A percentile compares a stretch with the other conserved stretches of the same genome.
Conservation (phyloP, 495 filamentous ascomycete species). For the Penicillium psychrofluorescens region DNA sequence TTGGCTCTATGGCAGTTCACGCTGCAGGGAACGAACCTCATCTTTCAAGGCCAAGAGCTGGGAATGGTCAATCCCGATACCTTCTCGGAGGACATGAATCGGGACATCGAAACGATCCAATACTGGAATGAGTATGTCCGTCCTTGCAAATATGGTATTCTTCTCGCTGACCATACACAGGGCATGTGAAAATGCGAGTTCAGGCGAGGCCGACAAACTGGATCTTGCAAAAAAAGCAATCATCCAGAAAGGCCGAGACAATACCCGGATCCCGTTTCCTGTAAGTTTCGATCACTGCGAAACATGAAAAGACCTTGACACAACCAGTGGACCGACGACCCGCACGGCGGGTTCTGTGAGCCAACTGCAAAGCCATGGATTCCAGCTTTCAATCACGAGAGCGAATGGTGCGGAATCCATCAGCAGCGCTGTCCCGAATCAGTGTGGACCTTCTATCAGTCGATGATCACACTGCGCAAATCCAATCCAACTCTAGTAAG, state of each 20-base stretch:
- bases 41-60: conserved; percentile 61
- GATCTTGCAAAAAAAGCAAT: conserved; percentile 16
- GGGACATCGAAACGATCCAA: conserved; percentile 52
- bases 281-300: neutral
- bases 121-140: conserved; percentile 35
- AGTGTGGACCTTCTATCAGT: conserved; percentile 31
- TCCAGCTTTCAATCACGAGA: conserved; percentile 31
- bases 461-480: conserved; percentile 29
- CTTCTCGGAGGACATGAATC: conserved; percentile 50
- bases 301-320: no score
- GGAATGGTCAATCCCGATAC: conserved; percentile 55
- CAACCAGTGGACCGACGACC: conserved; percentile 21
- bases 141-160: neutral
- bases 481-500: conserved; percentile 5
- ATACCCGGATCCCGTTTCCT: conserved; percentile 27
- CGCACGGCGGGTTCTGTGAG: conserved; percentile 28
- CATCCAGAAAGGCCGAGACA: conserved; percentile 26
- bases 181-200: conserved; percentile 5
- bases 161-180: conserved; percentile 7
- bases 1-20: conserved; percentile 44
- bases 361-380: conserved; percentile 38
- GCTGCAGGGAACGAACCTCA: conserved; percentile 51
- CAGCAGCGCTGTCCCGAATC: conserved; percentile 24
- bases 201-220: conserved; percentile 6
- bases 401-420: conserved; percentile 26